phyloP scores from a whole-genome alignment of 2,329 filamentous ascomycete genomes.

The Teratosphaeriaceae sp. region DNA sequence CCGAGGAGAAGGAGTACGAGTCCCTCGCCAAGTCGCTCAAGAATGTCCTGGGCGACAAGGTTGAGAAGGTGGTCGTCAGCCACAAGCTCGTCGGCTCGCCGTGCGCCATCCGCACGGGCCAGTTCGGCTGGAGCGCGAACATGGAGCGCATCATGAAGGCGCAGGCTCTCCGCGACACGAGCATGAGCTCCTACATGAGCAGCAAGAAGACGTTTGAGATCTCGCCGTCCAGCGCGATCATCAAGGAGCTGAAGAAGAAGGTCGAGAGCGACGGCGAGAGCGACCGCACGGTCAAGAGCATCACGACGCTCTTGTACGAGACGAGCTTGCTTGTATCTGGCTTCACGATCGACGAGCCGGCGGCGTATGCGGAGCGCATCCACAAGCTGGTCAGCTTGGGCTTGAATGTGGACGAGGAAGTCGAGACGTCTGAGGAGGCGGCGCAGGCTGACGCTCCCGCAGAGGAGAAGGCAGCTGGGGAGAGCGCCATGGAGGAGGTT shows the following conservation, averaged over 20 bases:
- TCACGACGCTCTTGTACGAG: constrained; percentile 97
- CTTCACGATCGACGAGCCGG: constrained; percentile 99
- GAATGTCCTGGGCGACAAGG: constrained; percentile 98
- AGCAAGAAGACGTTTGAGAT: constrained; percentile 99
- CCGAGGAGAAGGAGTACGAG: constrained; percentile 98
- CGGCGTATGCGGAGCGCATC: constrained; percentile 96
- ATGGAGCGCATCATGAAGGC: constrained; percentile 99
- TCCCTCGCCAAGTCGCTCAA: constrained; percentile 91
- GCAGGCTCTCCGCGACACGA: constrained; percentile 98
- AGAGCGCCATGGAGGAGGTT: constrained; percentile 99
- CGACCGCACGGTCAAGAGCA: constrained; percentile 98
- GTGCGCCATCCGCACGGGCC: constrained; percentile 97
- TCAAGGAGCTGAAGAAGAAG: constrained; percentile 99
- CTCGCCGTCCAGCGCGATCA: constrained; percentile 95
- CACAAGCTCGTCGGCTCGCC: constrained; percentile 94
- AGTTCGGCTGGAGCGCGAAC: constrained; percentile 99
- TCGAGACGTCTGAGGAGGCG: constrained; percentile 59
- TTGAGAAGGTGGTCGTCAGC: constrained; percentile 99
- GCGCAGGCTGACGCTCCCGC: constrained; percentile 54
- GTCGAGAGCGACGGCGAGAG: constrained; percentile 96
- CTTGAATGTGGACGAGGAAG: constrained; percentile 93
- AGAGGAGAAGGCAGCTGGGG: constrained; percentile 53
- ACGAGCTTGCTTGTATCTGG: constrained; percentile 97
- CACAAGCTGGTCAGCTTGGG: constrained; percentile 99
- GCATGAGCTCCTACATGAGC: constrained; percentile 99